phyloP scores from a whole-genome alignment of 1,284 basidiomycete species.

The Fomitopsis schrenkii region DNA sequence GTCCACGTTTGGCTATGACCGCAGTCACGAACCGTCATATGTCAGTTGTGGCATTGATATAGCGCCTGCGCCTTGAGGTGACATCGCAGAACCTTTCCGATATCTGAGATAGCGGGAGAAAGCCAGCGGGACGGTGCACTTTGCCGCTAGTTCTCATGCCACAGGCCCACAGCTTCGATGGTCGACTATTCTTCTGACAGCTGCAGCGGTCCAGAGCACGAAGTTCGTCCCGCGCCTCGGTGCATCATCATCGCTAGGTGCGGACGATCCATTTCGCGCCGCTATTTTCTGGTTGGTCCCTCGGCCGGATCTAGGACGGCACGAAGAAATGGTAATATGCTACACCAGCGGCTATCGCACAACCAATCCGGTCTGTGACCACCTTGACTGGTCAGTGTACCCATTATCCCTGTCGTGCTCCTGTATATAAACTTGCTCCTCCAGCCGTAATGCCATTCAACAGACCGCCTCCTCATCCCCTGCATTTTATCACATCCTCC shows the following conservation, averaged over 20 bases:
- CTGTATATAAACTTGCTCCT: background rate
- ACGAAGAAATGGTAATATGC: background rate
- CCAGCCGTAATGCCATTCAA: background rate
- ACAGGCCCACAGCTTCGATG: background rate
- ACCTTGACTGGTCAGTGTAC: background rate
- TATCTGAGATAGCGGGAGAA: background rate
- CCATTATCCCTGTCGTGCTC: background rate
- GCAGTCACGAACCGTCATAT: background rate
- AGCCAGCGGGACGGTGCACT: background rate
- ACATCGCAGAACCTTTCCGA: background rate
- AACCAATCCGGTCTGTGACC: background rate
- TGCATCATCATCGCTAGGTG: background rate
- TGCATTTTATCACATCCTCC: background rate
- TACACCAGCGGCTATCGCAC: background rate
- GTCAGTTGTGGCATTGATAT: background rate
- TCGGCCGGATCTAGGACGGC: constrained; percentile 6
- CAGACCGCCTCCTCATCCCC: background rate
- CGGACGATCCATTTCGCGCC: background rate
- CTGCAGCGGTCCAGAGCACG: background rate
- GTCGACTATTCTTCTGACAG: background rate
- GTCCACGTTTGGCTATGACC: background rate
- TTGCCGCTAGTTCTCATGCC: background rate
- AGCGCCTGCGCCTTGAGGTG: background rate
- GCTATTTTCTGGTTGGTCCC: background rate
- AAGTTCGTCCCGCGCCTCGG: background rate